Percentiles rank a stretch among this genome's conserved stretches.
Conservation (phyloP, 23 red algal species). For the Gracilaria domingensis region DNA sequence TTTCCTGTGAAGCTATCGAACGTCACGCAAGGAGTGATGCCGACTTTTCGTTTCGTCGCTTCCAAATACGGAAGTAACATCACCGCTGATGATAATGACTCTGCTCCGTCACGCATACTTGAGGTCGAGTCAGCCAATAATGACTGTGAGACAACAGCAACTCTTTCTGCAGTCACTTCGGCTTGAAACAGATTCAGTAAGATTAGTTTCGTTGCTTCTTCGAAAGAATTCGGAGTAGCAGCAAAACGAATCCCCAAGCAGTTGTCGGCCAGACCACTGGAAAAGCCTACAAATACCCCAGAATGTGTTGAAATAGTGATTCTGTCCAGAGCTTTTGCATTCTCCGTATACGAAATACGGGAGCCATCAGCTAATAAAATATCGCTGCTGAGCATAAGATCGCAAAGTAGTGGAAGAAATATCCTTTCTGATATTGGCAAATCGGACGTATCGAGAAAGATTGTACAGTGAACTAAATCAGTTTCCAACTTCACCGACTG, state of each 20-base stretch:
- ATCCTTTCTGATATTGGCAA: conserved; percentile 26
- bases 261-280: conserved; percentile 27
- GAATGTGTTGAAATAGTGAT: conserved; percentile 25
- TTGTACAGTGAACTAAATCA: conserved; percentile 46
- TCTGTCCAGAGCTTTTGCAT: conserved; percentile 35
- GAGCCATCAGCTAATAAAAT: conserved; percentile 45
- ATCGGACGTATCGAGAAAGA: conserved; percentile 45
- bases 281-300: conserved; percentile 28
- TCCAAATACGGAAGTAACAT: conserved; percentile 29
- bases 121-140: conserved; percentile 29
- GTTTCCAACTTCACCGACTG: conserved; percentile 72
- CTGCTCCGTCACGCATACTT: conserved; percentile 46
- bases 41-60: background rate
- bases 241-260: conserved; percentile 44
- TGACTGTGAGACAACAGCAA: conserved; percentile 59
- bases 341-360: conserved; percentile 42
- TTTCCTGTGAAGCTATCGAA: background rate
- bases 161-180: conserved; percentile 56
- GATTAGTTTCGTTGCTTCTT: conserved; percentile 40
- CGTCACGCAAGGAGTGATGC: background rate
- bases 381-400: conserved; percentile 56
- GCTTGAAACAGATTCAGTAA: conserved; percentile 45
- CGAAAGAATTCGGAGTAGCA: conserved; percentile 36
- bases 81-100: conserved; percentile 9
- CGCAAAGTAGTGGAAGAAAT: conserved; percentile 54